Conservation (phyloP, 495 filamentous ascomycete genomes). For the Usnea hakonensis region DNA sequence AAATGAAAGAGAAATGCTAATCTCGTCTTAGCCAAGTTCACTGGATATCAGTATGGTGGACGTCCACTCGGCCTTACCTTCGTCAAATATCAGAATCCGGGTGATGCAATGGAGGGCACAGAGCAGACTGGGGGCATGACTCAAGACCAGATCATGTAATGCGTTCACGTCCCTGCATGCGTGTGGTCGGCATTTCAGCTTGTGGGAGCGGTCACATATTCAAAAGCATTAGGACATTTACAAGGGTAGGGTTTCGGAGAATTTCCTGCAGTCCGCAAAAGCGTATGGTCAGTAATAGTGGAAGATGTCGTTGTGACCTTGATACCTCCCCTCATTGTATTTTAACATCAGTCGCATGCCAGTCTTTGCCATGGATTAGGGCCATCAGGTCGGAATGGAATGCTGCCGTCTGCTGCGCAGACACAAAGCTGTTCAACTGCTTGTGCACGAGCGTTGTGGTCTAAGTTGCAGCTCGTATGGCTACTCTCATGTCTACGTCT, state of each 20-base stretch:
- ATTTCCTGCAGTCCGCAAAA: background rate
- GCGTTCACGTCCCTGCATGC: conserved; percentile 2
- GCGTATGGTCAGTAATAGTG: background rate
- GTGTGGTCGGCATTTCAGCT: conserved; percentile 4
- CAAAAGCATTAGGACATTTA: conserved; percentile 10
- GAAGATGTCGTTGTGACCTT: background rate
- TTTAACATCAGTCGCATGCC: background rate
- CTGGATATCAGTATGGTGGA: conserved; percentile 94
- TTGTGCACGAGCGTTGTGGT: background rate
- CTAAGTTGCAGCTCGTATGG: background rate
- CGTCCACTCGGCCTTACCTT: conserved; percentile 86
- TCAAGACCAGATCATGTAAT: conserved; percentile 96
- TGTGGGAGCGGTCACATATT: background rate
- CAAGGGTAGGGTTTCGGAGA: background rate
- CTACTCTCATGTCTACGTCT: background rate
- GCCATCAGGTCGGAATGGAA: background rate
- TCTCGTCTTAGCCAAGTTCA: conserved; percentile 67
- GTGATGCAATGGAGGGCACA: conserved; percentile 69
- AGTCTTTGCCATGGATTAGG: background rate
- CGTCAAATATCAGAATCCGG: conserved; percentile 75
- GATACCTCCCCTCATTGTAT: background rate
- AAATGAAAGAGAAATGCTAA: conserved; percentile 15
- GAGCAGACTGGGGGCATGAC: conserved; percentile 70
- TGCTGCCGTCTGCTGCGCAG: background rate
- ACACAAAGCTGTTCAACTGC: background rate